Conservation (phyloP, 768 basidiomycete genomes). For the Thelephora aurantiotincta region DNA sequence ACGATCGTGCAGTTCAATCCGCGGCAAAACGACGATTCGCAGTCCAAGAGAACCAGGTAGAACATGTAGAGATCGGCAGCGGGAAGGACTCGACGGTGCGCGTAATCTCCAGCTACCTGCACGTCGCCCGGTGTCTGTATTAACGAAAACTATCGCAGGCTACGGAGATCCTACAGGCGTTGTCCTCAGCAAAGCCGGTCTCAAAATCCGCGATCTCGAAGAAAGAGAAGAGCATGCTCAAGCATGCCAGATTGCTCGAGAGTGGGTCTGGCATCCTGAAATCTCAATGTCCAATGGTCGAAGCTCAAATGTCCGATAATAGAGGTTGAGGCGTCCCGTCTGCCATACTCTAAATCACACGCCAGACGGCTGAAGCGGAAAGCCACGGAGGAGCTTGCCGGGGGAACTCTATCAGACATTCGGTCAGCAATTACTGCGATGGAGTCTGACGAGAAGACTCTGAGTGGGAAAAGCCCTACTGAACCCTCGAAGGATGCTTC, state of each 20-base stretch:
- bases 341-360: conserved; percentile 63
- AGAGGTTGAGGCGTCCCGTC: conserved; percentile 35
- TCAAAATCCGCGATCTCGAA: conserved; percentile 26
- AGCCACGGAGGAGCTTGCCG: conserved; percentile 29
- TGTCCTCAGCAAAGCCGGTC: conserved; percentile 12
- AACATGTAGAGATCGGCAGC: conserved; percentile 32
- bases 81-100: conserved; percentile 26
- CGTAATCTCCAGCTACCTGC: not conserved
- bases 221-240: conserved; percentile 52
- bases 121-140: conserved; percentile 5
- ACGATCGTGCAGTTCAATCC: conserved; percentile 34
- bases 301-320: conserved; percentile 9
- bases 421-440: conserved; percentile 41
- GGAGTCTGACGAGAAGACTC: conserved; percentile 18
- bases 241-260: conserved; percentile 54
- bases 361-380: conserved; percentile 56
- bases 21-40: conserved; percentile 34
- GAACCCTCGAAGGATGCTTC: conserved; percentile 7
- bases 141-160: conserved; percentile 19
- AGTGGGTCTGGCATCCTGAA: conserved; percentile 23
- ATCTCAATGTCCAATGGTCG: not conserved
- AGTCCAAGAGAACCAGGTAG: conserved; percentile 31
- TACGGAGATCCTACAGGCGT: conserved; percentile 26
- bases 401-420: conserved; percentile 17
- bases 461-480: not conserved